These are phyloP conservation scores for Posidonia oceanica DNA, from an alignment of 116 monocot species.

Conservation along the genomic window DNA sequence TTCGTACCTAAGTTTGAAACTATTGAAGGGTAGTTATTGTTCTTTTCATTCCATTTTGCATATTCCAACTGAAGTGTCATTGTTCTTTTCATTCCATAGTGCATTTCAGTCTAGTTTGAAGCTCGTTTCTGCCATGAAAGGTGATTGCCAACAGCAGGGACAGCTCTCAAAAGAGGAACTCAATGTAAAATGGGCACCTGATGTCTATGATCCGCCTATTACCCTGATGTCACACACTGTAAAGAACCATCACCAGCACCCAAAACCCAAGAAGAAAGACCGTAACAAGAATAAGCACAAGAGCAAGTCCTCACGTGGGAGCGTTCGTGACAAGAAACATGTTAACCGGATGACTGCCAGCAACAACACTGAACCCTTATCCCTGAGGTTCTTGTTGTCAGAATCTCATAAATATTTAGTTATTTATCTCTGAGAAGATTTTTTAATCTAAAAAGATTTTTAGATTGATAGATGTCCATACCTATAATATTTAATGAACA, in stretches of 20 bases:
- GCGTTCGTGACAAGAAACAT: constrained; percentile 7
- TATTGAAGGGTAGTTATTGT: too few species aligned
- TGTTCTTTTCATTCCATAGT: too few species aligned
- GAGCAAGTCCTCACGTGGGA: constrained; percentile 3
- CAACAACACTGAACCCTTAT: background rate
- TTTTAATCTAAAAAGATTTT: too few species aligned
- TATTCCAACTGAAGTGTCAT: too few species aligned
- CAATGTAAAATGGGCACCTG: constrained; percentile 74
- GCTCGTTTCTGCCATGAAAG: constrained; percentile 74
- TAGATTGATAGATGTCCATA: too few species aligned
- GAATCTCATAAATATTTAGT: background rate
- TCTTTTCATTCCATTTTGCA: too few species aligned
- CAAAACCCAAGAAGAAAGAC: constrained; percentile 30
- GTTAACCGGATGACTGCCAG: constrained; percentile 6
- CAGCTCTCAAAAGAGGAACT: constrained; percentile 10
- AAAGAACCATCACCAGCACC: constrained; percentile 19
- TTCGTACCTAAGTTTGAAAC: too few species aligned
- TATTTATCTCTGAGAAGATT: too few species aligned
- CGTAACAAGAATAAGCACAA: constrained; percentile 46
- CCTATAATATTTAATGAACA: too few species aligned
- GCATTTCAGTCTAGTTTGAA: constrained; percentile 28
- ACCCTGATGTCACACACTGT: constrained; percentile 58
- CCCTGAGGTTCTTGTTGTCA: constrained; percentile 10
- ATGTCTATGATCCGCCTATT: constrained; percentile 72
- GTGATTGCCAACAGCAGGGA: constrained; percentile 41